Evolutionary conservation across 2,329 filamentous ascomycete species (phyloP).

Genomic region (Hypoxylon sp.): DNA sequence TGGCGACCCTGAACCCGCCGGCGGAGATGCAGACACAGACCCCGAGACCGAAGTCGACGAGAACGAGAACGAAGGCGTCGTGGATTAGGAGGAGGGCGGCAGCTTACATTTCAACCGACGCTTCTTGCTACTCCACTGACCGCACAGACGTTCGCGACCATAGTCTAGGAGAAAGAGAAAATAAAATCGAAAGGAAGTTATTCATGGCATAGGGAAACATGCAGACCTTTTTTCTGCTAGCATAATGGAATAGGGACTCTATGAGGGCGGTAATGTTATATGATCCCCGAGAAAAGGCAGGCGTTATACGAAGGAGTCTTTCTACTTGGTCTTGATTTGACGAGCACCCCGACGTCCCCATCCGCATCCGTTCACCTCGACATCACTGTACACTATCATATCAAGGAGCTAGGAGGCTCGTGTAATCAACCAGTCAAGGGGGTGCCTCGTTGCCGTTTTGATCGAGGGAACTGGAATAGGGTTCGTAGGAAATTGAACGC

Average conservation of each 20-base stretch:
- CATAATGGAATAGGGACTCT: neutral
- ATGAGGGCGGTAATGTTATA: neutral
- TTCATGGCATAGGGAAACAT: neutral
- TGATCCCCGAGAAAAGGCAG: constrained; percentile 8
- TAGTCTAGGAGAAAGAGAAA: neutral
- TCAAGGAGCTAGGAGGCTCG: constrained; percentile 5
- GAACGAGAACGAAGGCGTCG: constrained; percentile 46
- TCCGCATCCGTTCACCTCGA: too few species aligned
- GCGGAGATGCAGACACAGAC: constrained; percentile 42
- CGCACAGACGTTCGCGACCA: neutral
- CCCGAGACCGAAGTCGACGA: constrained; percentile 52
- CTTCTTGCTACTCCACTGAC: neutral
- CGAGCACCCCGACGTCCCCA: neutral
- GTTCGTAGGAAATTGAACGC: neutral
- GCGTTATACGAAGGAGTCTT: constrained; percentile 4
- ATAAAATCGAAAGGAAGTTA: neutral
- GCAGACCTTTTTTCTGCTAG: neutral
- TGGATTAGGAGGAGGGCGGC: constrained; percentile 39
- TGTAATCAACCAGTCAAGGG: constrained; percentile 8
- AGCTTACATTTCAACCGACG: neutral
- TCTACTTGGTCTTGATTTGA: neutral
- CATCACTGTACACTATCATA: constrained; percentile 7
- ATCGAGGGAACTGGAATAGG: neutral
- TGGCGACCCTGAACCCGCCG: constrained; percentile 39
- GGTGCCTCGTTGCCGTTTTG: neutral